phyloP scores from a whole-genome alignment of 163 green algal species.

The Prototheca wickerhamii region DNA sequence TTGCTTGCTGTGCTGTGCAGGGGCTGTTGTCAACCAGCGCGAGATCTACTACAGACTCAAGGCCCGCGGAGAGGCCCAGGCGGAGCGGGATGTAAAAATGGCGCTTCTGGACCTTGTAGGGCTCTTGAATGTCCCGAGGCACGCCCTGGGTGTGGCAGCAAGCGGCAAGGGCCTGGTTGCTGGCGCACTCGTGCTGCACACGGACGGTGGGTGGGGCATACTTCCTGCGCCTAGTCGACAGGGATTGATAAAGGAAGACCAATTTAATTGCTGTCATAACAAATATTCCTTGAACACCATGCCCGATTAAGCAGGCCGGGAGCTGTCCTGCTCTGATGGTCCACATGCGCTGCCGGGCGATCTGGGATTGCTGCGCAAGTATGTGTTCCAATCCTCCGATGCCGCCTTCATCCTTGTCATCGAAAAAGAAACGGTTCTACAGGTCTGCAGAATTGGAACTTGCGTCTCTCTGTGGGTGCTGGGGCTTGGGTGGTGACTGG shows the following conservation, averaged over 20 bases:
- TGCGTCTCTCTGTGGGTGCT: background rate
- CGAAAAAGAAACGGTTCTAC: slow-evolving; percentile 67
- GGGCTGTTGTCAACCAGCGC: slow-evolving; percentile 15
- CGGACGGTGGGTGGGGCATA: background rate
- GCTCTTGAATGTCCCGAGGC: slow-evolving; percentile 25
- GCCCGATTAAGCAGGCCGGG: background rate
- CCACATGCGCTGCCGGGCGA: slow-evolving; percentile 13
- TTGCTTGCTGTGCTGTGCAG: background rate
- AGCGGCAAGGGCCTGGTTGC: slow-evolving; percentile 28
- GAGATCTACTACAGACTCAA: slow-evolving; percentile 30
- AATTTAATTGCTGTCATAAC: too few relatives aligned
- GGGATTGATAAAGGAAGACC: too few relatives aligned
- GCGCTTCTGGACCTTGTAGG: slow-evolving; percentile 17
- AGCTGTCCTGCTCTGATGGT: background rate
- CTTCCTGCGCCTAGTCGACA: background rate
- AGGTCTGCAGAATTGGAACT: slow-evolving; percentile 1
- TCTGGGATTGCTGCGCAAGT: slow-evolving; percentile 5
- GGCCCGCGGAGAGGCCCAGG: too few relatives aligned
- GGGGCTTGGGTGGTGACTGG: background rate
- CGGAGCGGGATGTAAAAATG: slow-evolving; percentile 9
- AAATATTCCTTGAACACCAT: background rate
- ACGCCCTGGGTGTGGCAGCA: slow-evolving; percentile 15
- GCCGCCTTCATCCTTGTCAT: slow-evolving; percentile 45
- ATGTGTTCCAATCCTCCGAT: slow-evolving; percentile 10
- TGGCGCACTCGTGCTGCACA: slow-evolving; percentile 15